Conservation (phyloP, 1,284 basidiomycete genomes). For the Cryptococcus sp. region DNA sequence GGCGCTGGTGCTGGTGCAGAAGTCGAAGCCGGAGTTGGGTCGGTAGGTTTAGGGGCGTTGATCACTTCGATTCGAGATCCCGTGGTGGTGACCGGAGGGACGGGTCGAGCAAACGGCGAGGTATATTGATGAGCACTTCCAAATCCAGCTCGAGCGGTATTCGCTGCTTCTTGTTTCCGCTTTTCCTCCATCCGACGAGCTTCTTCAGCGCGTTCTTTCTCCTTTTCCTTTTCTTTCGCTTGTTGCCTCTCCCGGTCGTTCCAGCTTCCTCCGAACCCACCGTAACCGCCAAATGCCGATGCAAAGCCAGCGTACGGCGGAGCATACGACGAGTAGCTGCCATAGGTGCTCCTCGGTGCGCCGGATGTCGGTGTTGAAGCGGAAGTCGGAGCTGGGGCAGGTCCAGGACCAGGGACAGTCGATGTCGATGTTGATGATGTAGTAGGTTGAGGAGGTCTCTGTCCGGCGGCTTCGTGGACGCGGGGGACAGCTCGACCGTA, state of each 20-base stretch:
- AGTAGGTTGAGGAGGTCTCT: too few species aligned
- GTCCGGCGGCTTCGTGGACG: too few species aligned
- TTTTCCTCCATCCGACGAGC: slow-evolving; percentile 1
- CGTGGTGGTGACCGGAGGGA: not conserved
- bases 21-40: not conserved
- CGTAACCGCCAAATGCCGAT: slow-evolving; percentile 4
- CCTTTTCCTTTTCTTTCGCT: slow-evolving; percentile 5
- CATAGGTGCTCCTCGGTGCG: not conserved
- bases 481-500: too few species aligned
- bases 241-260: slow-evolving; percentile 1
- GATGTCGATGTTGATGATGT: not conserved
- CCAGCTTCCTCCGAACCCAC: slow-evolving; percentile 5
- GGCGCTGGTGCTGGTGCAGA: not conserved
- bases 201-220: slow-evolving; percentile 7
- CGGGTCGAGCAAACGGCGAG: not conserved
- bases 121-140: not conserved
- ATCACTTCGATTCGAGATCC: not conserved
- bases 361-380: not conserved
- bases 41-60: not conserved
- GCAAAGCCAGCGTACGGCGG: slow-evolving; percentile 3
- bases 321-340: slow-evolving; percentile 2
- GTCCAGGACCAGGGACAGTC: not conserved
- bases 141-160: slow-evolving; percentile 9
- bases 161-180: slow-evolving; percentile 15
- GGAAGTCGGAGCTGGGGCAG: not conserved